Evolutionary conservation across 2,329 filamentous ascomycete species (phyloP).

Genomic region (Sclerotinia minor): DNA sequence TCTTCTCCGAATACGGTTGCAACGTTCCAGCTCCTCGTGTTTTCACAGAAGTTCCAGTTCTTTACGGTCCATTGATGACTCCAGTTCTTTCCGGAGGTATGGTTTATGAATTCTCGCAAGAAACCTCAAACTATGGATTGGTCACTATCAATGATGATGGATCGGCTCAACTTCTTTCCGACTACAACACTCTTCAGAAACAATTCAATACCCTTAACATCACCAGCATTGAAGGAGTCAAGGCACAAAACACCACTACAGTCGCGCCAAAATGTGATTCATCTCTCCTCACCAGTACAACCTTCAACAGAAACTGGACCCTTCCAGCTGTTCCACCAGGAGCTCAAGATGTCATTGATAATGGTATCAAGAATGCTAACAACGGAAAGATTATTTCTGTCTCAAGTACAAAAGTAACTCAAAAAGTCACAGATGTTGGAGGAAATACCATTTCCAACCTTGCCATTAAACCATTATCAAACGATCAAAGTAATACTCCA

Average conservation of each 20-base stretch:
- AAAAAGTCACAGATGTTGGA: slow-evolving; percentile 56
- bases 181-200: slow-evolving; percentile 71
- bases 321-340: slow-evolving; percentile 68
- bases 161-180: slow-evolving; percentile 58
- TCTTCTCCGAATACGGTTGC: slow-evolving; percentile 83
- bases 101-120: slow-evolving; percentile 79
- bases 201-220: slow-evolving; percentile 78
- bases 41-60: slow-evolving; percentile 72
- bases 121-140: slow-evolving; percentile 65
- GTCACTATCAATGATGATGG: slow-evolving; percentile 61
- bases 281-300: slow-evolving; percentile 64
- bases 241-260: slow-evolving; percentile 55
- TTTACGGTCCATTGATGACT: slow-evolving; percentile 72
- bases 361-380: slow-evolving; percentile 67
- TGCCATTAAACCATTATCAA: slow-evolving; percentile 54
- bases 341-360: slow-evolving; percentile 70
- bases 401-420: slow-evolving; percentile 52
- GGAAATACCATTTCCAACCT: slow-evolving; percentile 63
- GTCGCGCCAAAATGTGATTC: slow-evolving; percentile 63
- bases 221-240: slow-evolving; percentile 61
- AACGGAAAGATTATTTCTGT: slow-evolving; percentile 65
- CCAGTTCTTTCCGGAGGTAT: slow-evolving; percentile 70
- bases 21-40: slow-evolving; percentile 68
- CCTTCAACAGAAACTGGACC: slow-evolving; percentile 78
- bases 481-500: slow-evolving; percentile 57